phyloP scores from a whole-genome alignment of 1,139 yeast genomes.

The Candida buenavistaensis region DNA sequence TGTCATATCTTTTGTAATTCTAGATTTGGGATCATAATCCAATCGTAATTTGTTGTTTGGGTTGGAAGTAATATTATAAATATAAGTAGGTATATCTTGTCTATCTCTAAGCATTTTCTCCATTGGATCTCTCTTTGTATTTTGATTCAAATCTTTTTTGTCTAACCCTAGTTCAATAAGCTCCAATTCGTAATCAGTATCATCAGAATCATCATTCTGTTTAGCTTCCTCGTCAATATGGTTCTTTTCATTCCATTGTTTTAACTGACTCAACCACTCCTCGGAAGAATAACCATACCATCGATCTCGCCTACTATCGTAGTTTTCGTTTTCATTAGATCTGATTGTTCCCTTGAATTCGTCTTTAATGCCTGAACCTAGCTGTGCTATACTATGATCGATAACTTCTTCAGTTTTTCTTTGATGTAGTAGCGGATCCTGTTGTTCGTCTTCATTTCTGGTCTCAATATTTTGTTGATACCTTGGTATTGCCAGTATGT shows the following conservation, averaged over 20 bases:
- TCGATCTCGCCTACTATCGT: slow-evolving; percentile 71
- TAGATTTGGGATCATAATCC: slow-evolving; percentile 57
- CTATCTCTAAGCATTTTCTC: slow-evolving; percentile 47
- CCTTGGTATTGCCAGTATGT: slow-evolving; percentile 31
- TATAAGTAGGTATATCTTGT: slow-evolving; percentile 54
- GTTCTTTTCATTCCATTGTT: slow-evolving; percentile 44
- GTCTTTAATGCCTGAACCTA: slow-evolving; percentile 38
- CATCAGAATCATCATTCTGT: slow-evolving; percentile 31
- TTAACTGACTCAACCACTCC: slow-evolving; percentile 56
- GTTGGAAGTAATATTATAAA: slow-evolving; percentile 16
- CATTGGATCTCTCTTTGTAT: slow-evolving; percentile 34
- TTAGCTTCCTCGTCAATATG: slow-evolving; percentile 13
- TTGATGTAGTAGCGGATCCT: slow-evolving; percentile 26
- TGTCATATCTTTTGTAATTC: slow-evolving; percentile 46
- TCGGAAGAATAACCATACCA: slow-evolving; percentile 73
- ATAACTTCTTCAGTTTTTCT: slow-evolving; percentile 22
- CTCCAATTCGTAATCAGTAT: slow-evolving; percentile 51
- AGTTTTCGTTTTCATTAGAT: slow-evolving; percentile 39
- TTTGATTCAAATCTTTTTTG: slow-evolving; percentile 25
- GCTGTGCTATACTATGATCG: slow-evolving; percentile 32
- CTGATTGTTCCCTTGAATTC: slow-evolving; percentile 18
- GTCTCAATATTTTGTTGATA: slow-evolving; percentile 17
- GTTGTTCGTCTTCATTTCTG: slow-evolving; percentile 2
- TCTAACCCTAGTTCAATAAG: slow-evolving; percentile 47
- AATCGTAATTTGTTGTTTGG: slow-evolving; percentile 17